phyloP scores from a whole-genome alignment of 2,329 filamentous ascomycete genomes.

The Xylaria sp. region DNA sequence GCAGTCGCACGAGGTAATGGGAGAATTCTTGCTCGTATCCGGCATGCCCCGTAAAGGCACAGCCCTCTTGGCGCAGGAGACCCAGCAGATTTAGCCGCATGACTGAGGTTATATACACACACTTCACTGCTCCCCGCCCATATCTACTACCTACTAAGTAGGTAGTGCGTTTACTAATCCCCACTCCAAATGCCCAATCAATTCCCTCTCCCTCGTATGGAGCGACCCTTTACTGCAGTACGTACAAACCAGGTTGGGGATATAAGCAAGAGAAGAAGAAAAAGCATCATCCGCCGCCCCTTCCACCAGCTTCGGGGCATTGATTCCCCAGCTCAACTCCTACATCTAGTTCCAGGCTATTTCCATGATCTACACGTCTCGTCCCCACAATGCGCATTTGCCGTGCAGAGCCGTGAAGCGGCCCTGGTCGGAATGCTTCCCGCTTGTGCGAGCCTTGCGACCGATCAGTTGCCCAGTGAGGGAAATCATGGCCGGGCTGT shows the following conservation, averaged over 20 bases:
- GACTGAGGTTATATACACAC: not conserved
- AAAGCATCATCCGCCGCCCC: too few relatives aligned
- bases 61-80: slow-evolving; percentile 19
- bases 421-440: not conserved
- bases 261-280: too few relatives aligned
- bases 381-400: not conserved
- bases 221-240: too few relatives aligned
- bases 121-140: not conserved
- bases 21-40: slow-evolving; percentile 11
- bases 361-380: not conserved
- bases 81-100: slow-evolving; percentile 17
- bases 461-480: not conserved
- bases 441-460: not conserved
- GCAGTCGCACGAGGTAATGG: not conserved
- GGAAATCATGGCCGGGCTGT: not conserved
- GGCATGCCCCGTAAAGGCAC: slow-evolving; percentile 21
- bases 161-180: not conserved
- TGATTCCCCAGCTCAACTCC: too few relatives aligned
- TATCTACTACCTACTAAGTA: too few relatives aligned
- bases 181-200: too few relatives aligned
- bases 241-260: too few relatives aligned
- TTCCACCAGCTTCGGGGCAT: too few relatives aligned
- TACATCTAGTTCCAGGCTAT: too few relatives aligned
- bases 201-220: too few relatives aligned
- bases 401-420: not conserved